A percentile compares a stretch with the other conserved stretches of the same genome.
Conservation (phyloP, 1,139 yeast species). For the Scheffersomyces illinoinensis region DNA sequence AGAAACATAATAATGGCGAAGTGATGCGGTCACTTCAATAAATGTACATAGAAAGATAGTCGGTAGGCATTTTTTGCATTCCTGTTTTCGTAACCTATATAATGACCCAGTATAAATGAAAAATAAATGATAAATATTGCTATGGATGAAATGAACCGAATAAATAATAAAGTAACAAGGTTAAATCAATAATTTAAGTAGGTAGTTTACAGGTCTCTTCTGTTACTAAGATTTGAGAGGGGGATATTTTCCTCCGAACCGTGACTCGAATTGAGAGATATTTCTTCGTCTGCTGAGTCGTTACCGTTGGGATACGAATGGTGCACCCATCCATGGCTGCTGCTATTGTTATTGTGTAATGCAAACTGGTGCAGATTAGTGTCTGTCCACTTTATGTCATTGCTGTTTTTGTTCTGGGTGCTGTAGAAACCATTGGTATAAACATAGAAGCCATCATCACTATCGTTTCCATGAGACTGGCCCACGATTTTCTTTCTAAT, state of each 20-base stretch:
- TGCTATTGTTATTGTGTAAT: conserved; percentile 6
- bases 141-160: background rate
- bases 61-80: background rate
- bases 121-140: background rate
- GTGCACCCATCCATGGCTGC: conserved; percentile 21
- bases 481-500: conserved; percentile 21
- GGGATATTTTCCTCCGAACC: background rate
- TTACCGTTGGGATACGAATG: conserved; percentile 15
- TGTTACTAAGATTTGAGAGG: background rate
- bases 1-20: background rate
- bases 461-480: conserved; percentile 24
- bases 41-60: background rate
- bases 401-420: conserved; percentile 16
- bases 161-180: background rate
- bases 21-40: background rate
- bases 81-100: background rate
- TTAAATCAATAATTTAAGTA: too few species aligned
- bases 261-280: conserved; percentile 15
- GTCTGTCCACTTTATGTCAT: conserved; percentile 5
- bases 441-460: conserved; percentile 50
- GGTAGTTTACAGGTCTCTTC: background rate
- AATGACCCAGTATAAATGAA: background rate
- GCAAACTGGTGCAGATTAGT: background rate
- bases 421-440: conserved; percentile 45
- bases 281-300: conserved; percentile 19